phyloP scores from a whole-genome alignment of 176 grass and related monocot genomes.

The Hyparrhenia diplandra region DNA sequence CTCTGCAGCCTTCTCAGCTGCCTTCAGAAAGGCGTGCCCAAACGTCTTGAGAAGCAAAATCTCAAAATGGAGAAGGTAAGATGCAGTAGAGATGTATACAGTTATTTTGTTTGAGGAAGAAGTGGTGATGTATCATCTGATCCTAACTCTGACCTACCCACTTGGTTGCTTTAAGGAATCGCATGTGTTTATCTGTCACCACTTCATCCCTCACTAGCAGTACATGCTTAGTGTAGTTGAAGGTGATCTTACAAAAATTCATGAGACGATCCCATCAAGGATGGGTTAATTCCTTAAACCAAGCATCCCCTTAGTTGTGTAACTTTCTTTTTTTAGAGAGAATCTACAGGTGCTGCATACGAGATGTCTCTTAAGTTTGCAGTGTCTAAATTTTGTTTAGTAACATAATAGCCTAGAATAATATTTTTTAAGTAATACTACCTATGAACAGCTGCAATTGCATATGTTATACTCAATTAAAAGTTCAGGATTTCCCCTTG shows the following conservation, averaged over 20 bases:
- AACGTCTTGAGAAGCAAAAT: slow-evolving; percentile 51
- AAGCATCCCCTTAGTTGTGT: not conserved
- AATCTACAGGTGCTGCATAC: slow-evolving; percentile 3
- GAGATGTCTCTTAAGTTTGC: not conserved
- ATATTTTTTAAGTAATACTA: not conserved
- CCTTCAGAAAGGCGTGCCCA: slow-evolving; percentile 43
- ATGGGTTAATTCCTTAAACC: not conserved
- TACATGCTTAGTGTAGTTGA: not conserved
- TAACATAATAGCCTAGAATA: not conserved
- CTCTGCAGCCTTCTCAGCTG: slow-evolving; percentile 22
- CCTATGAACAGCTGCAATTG: not conserved
- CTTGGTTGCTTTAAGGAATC: not conserved
- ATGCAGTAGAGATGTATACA: not conserved
- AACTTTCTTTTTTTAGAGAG: not conserved
- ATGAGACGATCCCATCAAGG: not conserved
- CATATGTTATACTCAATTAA: slow-evolving; percentile 9
- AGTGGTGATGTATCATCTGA: not conserved
- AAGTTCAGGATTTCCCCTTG: slow-evolving; percentile 4
- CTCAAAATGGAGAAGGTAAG: slow-evolving; percentile 46
- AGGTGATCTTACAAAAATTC: not conserved
- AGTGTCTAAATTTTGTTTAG: slow-evolving; percentile 4
- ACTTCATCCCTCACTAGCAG: not conserved
- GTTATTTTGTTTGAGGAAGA: not conserved
- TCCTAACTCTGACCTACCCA: not conserved
- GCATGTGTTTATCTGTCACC: not conserved